Base-by-base conservation (phyloP, 805 yeast species). In the Candida ascalaphidarum region DNA sequence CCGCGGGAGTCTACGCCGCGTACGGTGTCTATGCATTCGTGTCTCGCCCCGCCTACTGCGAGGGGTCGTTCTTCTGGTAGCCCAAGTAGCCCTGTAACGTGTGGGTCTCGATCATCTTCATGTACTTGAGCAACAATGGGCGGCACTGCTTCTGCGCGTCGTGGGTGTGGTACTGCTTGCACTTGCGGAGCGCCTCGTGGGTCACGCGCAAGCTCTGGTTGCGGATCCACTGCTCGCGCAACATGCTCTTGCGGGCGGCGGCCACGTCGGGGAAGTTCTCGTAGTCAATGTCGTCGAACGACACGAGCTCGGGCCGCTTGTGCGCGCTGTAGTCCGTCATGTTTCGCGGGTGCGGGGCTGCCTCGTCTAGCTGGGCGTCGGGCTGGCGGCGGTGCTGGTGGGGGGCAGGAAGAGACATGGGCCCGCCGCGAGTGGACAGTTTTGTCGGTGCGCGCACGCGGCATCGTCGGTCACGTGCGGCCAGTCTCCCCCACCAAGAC, bases 61-160 rank as follows among this genome's bases (percentile, higher is more conserved):
- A 65, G 25, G 89, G 92, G 50, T 82, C 94, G 58, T 82, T 82
- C 70, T 83, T 79, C 62, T 83, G 94, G 61, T 82, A 81, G n/a
- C 85, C 89, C 48, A 77, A 61, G 58, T 68, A 81, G 24, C 94
- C 94, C 41, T 73, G 69, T 35, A 79, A 68, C 41, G 75, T 71
- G 41, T 79, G 71, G 28, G 68, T 57, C 32, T 84, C 88, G 32
- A 82, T 63, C 81, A 83, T 66, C 43, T 78, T 81, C 63, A 83
- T 59, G 53, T 83, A 82, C 60, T 65, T 74, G 58, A 80, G 78
- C 17, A 86, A 81, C 44, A 83, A 62, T 26, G 81, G 82, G 54
- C 78, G 73, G 61, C 94, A 83, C 54, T 81, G 83, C 60, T 81
- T 86, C 39, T 61, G 66, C 13, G 65, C 65, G 35, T 62, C 68